Evolutionary conservation across 257 asterid species (phyloP), one percentile per base, ranked within the genome.

Genomic region (Solanum chiquidenum): DNA sequence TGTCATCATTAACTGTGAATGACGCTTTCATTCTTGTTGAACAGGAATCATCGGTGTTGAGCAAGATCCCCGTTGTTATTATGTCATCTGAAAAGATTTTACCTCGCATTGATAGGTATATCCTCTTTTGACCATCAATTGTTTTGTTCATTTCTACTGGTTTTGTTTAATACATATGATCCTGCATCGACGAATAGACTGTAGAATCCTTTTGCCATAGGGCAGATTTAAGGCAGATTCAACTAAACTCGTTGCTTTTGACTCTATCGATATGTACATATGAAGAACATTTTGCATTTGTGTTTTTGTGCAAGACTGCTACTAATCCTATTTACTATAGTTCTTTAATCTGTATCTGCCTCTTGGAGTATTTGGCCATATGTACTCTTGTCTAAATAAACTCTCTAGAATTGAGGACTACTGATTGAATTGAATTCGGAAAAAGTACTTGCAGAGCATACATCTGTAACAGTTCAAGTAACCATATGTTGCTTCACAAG

Each of bases 41-140:
- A 69, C 96, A 96, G 99, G 96, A 94, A 5, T 96, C 98, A 0
- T 91, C 97, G 6, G 91, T 88, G 60, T 83, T 96, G 90, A 92
- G 88, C 35, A 90, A 94, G 88, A 96, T 96, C 5, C 99, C 99
- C 0, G 99, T 95, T 55, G 99, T 95, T 90, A 89, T 96, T 5
- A 95, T 96, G 99, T 96, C 99, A 12, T 96, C 99, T 0, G 99
- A 96, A 88, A 95, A 96, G 86, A 68, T 96, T 12, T 46, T 94
- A 82, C 75, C 98, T 88, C 96, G 98, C 5, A 92, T 96, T 9
- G 96, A 94, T 91, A 94, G 99, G 99, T 96, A 93, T 72, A 27
- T 34, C 82, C 42, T 87, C 46, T 79, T 77, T 42, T 42, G 33
- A 42, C 14, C 25, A 44, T 79, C 84, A 13, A 0, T 25, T 2